Conservation (phyloP, 768 basidiomycete genomes). For the Pleurotus pulmonarius region DNA sequence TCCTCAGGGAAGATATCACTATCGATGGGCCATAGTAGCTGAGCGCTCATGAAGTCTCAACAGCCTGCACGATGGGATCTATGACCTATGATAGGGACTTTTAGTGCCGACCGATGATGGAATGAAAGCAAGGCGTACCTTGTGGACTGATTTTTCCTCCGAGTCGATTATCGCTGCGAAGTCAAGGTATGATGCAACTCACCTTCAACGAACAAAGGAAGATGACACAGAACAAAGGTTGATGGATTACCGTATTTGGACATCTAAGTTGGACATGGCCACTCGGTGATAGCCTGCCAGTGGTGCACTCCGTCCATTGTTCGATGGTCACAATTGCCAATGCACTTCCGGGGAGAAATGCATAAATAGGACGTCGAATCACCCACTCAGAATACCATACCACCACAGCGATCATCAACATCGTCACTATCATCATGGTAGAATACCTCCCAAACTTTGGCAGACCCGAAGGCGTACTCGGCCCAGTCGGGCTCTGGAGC, state of each 20-base stretch:
- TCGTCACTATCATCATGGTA: neutral
- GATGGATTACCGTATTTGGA: neutral
- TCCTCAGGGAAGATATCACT: neutral
- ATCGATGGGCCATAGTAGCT: neutral
- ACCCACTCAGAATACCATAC: neutral
- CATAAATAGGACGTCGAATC: neutral
- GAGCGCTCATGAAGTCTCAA: neutral
- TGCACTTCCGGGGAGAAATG: neutral
- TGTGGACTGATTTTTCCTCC: too few species aligned
- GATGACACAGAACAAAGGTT: neutral
- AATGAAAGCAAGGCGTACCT: neutral
- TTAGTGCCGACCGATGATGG: neutral
- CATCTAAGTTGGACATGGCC: neutral
- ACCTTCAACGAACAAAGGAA: constrained; percentile 2
- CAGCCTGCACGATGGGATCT: constrained; percentile 5
- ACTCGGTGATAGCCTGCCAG: neutral
- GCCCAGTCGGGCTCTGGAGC: constrained; percentile 2
- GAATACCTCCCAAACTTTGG: constrained; percentile 6
- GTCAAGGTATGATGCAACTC: neutral
- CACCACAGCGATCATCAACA: neutral
- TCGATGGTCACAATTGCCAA: neutral
- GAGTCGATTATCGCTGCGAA: neutral
- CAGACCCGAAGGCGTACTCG: neutral
- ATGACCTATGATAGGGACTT: neutral
- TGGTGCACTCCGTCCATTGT: neutral